Base-by-base conservation (phyloP, 2,329 filamentous ascomycete species). In the Fusarium metavorans region DNA sequence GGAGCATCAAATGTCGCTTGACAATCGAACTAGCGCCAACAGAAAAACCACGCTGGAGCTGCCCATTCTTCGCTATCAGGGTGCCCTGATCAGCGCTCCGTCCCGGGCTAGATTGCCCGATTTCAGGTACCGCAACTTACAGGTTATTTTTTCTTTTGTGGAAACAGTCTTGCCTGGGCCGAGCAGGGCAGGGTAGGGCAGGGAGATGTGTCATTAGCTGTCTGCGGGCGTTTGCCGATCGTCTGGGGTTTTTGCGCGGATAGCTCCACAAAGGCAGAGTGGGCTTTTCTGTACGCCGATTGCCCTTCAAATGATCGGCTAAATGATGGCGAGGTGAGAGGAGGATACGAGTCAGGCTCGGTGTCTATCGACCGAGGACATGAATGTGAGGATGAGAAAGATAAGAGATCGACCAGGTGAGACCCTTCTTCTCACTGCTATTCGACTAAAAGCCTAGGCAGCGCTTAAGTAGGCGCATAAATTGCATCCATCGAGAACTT, bases 301-400 rank as follows among this genome's bases (percentile, higher is more conserved):
- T 70, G 34, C 27, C 23, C 9, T 58, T 59, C 18, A 30, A 45
- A 35, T 32, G 39, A 73, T 67, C 59, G 54, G 66, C 41, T 67
- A 37, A 52, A 66, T 43, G 14, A 59, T 69, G 18, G 43, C 45
- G 37, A 57, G 13, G 64, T 14, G n/a, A 54, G 23, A 59, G 45
- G 43, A 45, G 58, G 72, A 72, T 54, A 45, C 68, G 72, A 72
- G 72, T 75, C 65, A 72, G 64, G 48, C 18, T 43, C 13, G 37
- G 45, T 63, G 41, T 62, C 16, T 37, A 60, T 61, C 8, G 34
- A 35, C 45, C 16, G 41, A 27, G 37, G 23, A 48, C n/a, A 48
- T 37, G 27, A 60, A 20, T 30, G 45, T 39, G 30, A 52, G 27
- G 23, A 35, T 37, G 34, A 32, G 43, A 16, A 27, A 32, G 20